Conservation (phyloP, 2,329 filamentous ascomycete species). For the Geosmithia flava region DNA sequence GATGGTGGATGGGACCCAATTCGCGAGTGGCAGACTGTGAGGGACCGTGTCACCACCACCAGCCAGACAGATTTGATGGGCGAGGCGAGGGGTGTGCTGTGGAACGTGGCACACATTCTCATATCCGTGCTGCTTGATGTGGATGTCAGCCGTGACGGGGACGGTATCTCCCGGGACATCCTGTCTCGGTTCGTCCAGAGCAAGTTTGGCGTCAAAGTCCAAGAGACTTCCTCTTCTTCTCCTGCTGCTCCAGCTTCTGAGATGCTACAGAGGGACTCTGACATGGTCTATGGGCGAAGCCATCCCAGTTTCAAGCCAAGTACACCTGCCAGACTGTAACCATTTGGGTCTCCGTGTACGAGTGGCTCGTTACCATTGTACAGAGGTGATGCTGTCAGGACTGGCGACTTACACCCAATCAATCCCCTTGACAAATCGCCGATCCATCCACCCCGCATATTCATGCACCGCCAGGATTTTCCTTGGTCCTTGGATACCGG, state of each 20-base stretch:
- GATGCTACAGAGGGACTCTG: constrained; percentile 11
- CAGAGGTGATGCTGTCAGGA: too few species aligned
- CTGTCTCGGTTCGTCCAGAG: constrained; percentile 20
- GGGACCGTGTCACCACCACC: constrained; percentile 18
- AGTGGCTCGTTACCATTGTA: not conserved
- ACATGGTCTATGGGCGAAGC: constrained; percentile 20
- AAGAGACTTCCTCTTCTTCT: not conserved
- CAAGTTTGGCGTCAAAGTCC: constrained; percentile 3
- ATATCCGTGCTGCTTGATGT: constrained; percentile 28
- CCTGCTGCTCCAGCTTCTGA: not conserved
- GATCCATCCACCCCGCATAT: not conserved
- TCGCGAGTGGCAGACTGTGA: constrained; percentile 26
- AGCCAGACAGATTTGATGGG: constrained; percentile 26
- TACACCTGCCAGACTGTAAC: not conserved
- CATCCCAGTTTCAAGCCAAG: not conserved
- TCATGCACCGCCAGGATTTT: not conserved
- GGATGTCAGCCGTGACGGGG: constrained; percentile 23
- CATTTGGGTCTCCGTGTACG: not conserved
- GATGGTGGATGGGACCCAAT: constrained; percentile 12
- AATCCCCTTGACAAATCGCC: not conserved
- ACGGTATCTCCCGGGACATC: constrained; percentile 23
- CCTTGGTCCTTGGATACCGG: not conserved
- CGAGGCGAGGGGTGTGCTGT: constrained; percentile 31
- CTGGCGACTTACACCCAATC: not conserved
- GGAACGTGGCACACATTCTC: constrained; percentile 28